Base-by-base conservation (phyloP, 768 basidiomycete species). In the Lactifluus piperatus region DNA sequence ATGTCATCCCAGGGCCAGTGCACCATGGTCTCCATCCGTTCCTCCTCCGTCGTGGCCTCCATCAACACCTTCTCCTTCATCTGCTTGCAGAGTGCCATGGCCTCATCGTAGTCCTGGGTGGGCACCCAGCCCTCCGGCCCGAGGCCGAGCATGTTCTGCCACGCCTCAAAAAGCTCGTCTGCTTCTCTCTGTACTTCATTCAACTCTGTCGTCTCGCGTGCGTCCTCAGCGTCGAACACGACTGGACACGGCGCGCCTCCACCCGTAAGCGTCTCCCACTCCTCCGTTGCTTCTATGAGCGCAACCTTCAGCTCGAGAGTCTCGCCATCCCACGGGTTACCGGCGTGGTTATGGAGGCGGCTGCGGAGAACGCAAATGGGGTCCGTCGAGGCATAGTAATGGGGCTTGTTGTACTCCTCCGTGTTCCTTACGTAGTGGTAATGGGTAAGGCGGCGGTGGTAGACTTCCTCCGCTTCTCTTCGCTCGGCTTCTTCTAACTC, bases 371-470 rank as follows among this genome's bases (percentile, higher is more conserved):
- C 24, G 62, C 30, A 4, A 20, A 54, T n/a, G 14, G 22, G 53
- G 30, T 54, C 53, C 14, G 43, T 5, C 43, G 34, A 54, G 2
- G 53, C 52, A 13, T n/a, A 39, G 29, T 32, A 44, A 32, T 53
- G 53, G 14, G 5, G 30, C 22, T 66, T 39, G 73, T 81, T 81
- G 76, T 56, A 72, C 73, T 72, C 63, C 71, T 66, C 63, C 66
- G 76, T 80, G 73, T 58, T 72, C 50, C 63, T 69, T 71, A 73
- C 69, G 67, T 81, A 80, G 71, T 80, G 75, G 67, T 70, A 78
- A 56, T 81, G 79, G 65, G 76, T 69, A 66, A 81, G 74, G 63
- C 79, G 76, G 65, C 70, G 57, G 70, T 64, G 75, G 72, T 79
- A 73, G 71, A 75, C 65, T 64, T 69, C 69, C 69, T 58, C 56